These are phyloP conservation scores for Trichothecium sympodiale DNA, from an alignment of 2,329 filamentous ascomycete genomes.

Conservation along the genomic window DNA sequence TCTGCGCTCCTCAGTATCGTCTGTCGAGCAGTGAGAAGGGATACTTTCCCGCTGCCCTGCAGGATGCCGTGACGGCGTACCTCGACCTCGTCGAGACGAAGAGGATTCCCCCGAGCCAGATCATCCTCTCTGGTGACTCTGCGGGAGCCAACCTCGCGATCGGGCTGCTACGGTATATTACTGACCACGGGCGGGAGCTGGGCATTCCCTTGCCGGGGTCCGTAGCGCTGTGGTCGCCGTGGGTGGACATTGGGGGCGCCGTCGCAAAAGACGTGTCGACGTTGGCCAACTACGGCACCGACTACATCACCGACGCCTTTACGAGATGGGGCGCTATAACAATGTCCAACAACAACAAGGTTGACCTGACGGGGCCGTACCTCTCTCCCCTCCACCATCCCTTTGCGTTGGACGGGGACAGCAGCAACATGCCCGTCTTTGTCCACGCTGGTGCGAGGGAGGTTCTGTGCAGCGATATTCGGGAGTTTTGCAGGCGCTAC, in stretches of 20 bases:
- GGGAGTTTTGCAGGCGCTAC: constrained; percentile 7
- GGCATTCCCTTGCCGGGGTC: constrained; percentile 11
- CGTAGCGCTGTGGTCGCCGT: constrained; percentile 11
- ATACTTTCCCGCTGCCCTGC: constrained; percentile 18
- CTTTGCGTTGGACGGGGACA: constrained; percentile 4
- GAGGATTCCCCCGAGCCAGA: constrained; percentile 13
- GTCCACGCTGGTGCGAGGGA: constrained; percentile 12
- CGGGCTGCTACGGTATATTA: constrained; percentile 19
- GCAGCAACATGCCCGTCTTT: constrained; percentile 10
- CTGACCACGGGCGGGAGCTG: constrained; percentile 11
- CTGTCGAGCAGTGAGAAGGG: constrained; percentile 12
- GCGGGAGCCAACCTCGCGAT: constrained; percentile 19
- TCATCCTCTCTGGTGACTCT: constrained; percentile 22
- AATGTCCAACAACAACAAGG: constrained; percentile 4
- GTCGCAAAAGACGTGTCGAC: constrained; percentile 11
- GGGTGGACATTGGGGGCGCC: constrained; percentile 14
- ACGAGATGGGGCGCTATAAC: constrained; percentile 9
- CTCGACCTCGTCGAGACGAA: constrained; percentile 12
- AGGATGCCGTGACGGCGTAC: constrained; percentile 20
- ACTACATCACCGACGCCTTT: constrained; percentile 12
- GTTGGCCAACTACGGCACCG: constrained; percentile 8
- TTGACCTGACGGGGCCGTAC: constrained; percentile 3
- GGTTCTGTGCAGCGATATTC: constrained; percentile 12
- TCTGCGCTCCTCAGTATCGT: constrained; percentile 21
- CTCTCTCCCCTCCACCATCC: constrained; percentile 9